Evolutionary conservation across 106 monocot species (phyloP).

Genomic region (Allium fistulosum): DNA sequence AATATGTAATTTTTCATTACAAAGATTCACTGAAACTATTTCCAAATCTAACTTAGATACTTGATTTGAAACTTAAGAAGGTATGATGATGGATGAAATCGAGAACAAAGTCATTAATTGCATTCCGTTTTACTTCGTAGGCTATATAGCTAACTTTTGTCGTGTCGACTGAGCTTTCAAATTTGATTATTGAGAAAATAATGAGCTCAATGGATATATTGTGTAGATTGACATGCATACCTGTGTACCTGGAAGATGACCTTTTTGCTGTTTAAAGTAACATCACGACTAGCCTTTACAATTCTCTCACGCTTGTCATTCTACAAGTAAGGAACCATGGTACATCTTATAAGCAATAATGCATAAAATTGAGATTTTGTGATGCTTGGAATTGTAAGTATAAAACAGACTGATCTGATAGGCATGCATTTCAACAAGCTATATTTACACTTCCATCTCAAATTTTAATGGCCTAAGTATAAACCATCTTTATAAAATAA

Average conservation of each 20-base stretch:
- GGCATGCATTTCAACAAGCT: not conserved
- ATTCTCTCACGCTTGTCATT: conserved; percentile 93
- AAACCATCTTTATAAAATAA: not conserved
- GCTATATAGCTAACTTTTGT: no score
- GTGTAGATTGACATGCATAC: conserved; percentile 13
- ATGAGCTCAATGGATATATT: no score
- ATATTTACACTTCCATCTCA: not conserved
- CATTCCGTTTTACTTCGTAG: no score
- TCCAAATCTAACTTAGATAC: no score
- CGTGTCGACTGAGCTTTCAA: no score
- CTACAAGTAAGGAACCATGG: conserved; percentile 21
- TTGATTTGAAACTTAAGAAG: no score
- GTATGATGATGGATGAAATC: no score
- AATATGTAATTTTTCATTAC: no score
- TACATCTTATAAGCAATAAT: not conserved
- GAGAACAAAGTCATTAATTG: no score
- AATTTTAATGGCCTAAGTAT: no score
- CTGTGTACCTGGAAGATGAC: conserved; percentile 98
- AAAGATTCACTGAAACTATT: no score
- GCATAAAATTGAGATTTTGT: not conserved
- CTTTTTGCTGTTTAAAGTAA: conserved; percentile 98
- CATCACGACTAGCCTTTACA: conserved; percentile 95
- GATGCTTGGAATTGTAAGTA: not conserved
- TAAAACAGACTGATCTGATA: not conserved
- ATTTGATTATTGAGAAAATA: no score